These are phyloP conservation scores for Aristolochia fimbriata DNA, from an alignment of 164 flowering plant genomes.

Conservation along the genomic window DNA sequence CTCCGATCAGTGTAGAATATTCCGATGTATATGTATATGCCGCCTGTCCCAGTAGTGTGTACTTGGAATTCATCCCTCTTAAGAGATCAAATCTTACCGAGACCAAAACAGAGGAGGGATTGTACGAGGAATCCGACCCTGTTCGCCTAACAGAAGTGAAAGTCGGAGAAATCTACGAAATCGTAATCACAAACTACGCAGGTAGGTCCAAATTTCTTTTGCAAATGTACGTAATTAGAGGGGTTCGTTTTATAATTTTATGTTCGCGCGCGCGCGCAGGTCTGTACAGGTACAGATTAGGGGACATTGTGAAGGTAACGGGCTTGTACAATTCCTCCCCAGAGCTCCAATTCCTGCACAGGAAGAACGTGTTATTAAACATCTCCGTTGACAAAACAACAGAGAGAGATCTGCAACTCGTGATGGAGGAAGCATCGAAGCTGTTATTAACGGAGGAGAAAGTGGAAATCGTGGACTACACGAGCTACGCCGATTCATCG, in stretches of 20 bases:
- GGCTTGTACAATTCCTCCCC: constrained; percentile 88
- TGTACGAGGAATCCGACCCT: too few species aligned
- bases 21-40: constrained; percentile 56
- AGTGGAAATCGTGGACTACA: constrained; percentile 62
- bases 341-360: too few species aligned
- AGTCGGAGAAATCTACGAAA: too few species aligned
- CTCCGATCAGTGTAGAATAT: constrained; percentile 62
- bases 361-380: too few species aligned
- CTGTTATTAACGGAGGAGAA: constrained; percentile 36
- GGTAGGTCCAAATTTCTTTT: too few species aligned
- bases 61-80: constrained; percentile 79
- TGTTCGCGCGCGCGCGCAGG: too few species aligned
- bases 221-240: too few species aligned
- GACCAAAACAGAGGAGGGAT: too few species aligned
- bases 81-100: too few species aligned
- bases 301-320: constrained; percentile 73
- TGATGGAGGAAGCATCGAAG: constrained; percentile 60
- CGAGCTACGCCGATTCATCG: constrained; percentile 53
- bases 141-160: too few species aligned
- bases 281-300: constrained; percentile 75
- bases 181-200: constrained; percentile 73
- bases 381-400: too few species aligned
- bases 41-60: constrained; percentile 82
- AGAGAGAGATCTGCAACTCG: constrained; percentile 58
- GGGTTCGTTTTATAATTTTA: too few species aligned